phyloP scores from a whole-genome alignment of 306 rosid species.

The Rubus parviflorus region DNA sequence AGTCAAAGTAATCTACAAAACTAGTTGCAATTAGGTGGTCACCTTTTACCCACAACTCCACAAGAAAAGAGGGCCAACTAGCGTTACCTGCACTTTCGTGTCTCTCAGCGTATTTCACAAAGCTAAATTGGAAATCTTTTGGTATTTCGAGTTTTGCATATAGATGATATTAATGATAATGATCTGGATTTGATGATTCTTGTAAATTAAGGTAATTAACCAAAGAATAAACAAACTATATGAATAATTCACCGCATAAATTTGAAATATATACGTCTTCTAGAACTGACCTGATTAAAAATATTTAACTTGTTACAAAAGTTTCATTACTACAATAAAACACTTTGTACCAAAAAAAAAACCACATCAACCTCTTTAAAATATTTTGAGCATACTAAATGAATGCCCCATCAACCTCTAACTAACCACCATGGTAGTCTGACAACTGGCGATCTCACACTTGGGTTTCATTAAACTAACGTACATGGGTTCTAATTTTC shows the following conservation, averaged over 20 bases:
- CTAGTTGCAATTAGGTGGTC: not conserved
- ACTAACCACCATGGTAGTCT: not conserved
- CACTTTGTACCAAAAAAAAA: too few species aligned
- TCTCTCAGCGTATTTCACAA: too few species aligned
- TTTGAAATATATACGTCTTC: too few species aligned
- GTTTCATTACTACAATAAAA: not conserved
- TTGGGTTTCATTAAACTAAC: not conserved
- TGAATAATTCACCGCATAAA: not conserved
- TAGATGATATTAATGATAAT: too few species aligned
- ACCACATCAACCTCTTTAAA: not conserved
- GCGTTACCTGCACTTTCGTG: too few species aligned
- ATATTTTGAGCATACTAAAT: not conserved
- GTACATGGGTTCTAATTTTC: too few species aligned
- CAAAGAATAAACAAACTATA: not conserved
- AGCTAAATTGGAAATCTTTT: not conserved
- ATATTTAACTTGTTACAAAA: not conserved
- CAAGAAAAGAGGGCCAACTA: not conserved
- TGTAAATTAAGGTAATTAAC: too few species aligned
- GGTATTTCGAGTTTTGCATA: too few species aligned
- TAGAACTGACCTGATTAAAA: not conserved
- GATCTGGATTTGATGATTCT: too few species aligned
- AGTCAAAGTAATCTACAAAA: not conserved
- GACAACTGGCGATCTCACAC: not conserved
- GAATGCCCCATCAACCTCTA: not conserved
- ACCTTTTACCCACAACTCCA: not conserved